Evolutionary conservation across 2,329 filamentous ascomycete genomes (phyloP).

Genomic region (Trichoderma pleuroti): DNA sequence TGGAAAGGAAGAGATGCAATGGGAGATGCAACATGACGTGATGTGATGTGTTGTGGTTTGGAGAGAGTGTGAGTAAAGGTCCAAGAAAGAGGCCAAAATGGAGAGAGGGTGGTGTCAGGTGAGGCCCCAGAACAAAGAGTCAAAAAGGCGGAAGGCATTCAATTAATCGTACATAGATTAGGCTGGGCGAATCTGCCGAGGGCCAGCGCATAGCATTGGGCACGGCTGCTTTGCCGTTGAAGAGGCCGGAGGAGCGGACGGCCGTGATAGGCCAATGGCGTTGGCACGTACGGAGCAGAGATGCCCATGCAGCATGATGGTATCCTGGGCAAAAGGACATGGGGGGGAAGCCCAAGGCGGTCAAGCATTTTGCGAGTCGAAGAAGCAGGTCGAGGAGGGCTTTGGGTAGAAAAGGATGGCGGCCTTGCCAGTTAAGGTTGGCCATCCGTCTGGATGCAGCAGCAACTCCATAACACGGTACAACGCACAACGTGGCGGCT

Average conservation of each 20-base stretch:
- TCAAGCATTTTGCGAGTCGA: neutral
- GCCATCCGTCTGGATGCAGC: neutral
- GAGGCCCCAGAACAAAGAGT: neutral
- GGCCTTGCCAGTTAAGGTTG: neutral
- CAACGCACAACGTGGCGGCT: conserved; percentile 19
- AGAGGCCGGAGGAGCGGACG: conserved; percentile 2
- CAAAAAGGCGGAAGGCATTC: conserved; percentile 16
- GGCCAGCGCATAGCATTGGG: conserved; percentile 17
- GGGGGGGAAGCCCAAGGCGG: neutral
- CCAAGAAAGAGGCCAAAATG: neutral
- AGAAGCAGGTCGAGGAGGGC: neutral
- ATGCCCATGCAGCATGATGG: neutral
- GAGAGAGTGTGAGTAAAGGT: neutral
- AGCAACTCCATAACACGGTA: conserved; percentile 5
- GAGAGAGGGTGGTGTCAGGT: neutral
- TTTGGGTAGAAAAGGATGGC: neutral
- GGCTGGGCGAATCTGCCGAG: conserved; percentile 16
- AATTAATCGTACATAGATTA: conserved; percentile 18
- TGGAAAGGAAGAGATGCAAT: neutral
- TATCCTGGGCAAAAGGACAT: neutral
- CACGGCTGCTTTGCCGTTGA: conserved; percentile 14
- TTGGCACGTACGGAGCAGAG: neutral
- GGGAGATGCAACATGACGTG: neutral
- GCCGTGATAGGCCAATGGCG: conserved; percentile 10
- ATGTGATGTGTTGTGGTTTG: neutral